phyloP scores from a whole-genome alignment of 2,329 filamentous ascomycete genomes.

The Botrytis medusae region DNA sequence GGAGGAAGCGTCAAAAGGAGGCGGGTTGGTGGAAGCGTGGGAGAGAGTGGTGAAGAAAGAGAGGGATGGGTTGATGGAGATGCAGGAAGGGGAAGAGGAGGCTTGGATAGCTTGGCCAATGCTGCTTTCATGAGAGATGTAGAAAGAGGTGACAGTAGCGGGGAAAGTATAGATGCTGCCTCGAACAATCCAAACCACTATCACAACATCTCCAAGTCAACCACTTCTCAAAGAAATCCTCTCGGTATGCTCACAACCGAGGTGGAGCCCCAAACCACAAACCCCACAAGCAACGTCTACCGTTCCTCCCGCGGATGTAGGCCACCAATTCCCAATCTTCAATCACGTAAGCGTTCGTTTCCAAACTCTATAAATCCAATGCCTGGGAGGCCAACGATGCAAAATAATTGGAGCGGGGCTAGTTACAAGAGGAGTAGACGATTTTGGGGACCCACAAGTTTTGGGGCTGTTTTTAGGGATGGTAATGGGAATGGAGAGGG shows the following conservation, averaged over 20 bases:
- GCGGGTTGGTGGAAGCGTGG: neutral
- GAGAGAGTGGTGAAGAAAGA: neutral
- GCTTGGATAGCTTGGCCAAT: neutral
- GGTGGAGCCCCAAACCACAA: neutral
- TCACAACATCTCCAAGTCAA: neutral
- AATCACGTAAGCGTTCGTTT: neutral
- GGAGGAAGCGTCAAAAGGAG: neutral
- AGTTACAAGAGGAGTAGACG: slow-evolving; percentile 30
- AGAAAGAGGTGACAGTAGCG: neutral
- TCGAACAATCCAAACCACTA: neutral
- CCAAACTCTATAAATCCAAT: neutral
- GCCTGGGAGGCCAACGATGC: neutral
- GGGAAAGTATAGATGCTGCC: slow-evolving; percentile 7
- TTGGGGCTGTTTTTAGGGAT: slow-evolving; percentile 36
- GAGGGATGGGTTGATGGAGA: neutral
- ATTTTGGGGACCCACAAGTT: slow-evolving; percentile 37
- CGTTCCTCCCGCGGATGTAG: slow-evolving; percentile 2
- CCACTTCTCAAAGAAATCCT: neutral
- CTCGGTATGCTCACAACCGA: neutral
- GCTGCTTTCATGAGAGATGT: neutral
- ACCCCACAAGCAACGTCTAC: neutral
- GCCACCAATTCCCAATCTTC: neutral
- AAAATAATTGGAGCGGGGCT: slow-evolving; percentile 26
- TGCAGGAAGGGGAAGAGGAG: neutral
- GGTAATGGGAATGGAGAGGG: neutral